Conservation (phyloP, 148 eudicot species). For the Camellia sinensis region DNA sequence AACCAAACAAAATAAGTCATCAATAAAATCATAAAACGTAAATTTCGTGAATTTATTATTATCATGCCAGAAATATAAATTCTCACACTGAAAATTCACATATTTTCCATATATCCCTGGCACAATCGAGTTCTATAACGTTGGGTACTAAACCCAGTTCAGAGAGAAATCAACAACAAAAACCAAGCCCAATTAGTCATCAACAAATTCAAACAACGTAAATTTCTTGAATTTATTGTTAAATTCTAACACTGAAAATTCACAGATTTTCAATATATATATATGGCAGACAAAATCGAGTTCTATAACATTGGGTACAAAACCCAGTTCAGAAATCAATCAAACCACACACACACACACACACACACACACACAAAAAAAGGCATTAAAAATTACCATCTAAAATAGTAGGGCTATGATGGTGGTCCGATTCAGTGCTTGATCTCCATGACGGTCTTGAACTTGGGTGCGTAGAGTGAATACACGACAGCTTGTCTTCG, state of each 20-base stretch:
- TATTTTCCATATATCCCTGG: too few relatives aligned
- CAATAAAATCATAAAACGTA: background rate
- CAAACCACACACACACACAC: background rate
- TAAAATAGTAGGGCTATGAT: background rate
- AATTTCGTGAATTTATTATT: background rate
- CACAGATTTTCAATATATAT: background rate
- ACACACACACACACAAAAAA: background rate
- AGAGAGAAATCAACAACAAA: background rate
- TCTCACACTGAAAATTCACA: too few relatives aligned
- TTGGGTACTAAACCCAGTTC: too few relatives aligned
- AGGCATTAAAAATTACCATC: background rate
- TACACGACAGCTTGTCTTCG: slow-evolving; percentile 56
- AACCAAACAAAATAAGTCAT: background rate
- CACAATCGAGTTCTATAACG: too few relatives aligned
- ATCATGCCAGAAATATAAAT: too few relatives aligned
- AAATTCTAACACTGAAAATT: background rate
- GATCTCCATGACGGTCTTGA: slow-evolving; percentile 63
- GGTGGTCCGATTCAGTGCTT: background rate
- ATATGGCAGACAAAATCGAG: background rate
- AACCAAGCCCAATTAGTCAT: background rate
- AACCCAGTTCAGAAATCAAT: background rate
- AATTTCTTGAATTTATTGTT: background rate
- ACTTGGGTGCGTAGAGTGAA: slow-evolving; percentile 51
- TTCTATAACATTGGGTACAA: background rate
- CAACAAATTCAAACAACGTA: background rate